Evolutionary conservation across 2,329 filamentous ascomycete species (phyloP).

Genomic region (Trichoderma sp.): DNA sequence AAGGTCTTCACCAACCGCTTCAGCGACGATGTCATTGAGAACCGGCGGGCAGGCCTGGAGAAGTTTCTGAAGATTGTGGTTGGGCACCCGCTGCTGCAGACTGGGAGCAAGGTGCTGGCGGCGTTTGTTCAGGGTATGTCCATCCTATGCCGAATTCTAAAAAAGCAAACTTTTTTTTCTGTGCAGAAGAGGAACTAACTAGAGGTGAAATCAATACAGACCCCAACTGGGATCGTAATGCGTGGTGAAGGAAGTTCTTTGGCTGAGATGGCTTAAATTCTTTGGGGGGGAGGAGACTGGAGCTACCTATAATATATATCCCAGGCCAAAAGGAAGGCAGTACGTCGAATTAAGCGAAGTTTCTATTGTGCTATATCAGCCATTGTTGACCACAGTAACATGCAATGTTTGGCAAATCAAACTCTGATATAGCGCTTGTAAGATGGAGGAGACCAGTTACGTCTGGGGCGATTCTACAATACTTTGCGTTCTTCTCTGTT

Average conservation of each 20-base stretch:
- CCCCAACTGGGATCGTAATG: conserved; percentile 88
- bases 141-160: not conserved
- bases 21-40: conserved; percentile 97
- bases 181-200: not conserved
- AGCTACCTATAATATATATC: not conserved
- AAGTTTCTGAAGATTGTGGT: conserved; percentile 97
- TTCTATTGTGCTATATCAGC: not conserved
- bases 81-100: conserved; percentile 93
- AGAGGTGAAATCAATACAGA: conserved; percentile 50
- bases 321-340: not conserved
- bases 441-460: not conserved
- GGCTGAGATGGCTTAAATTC: not conserved
- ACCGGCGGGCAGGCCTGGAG: conserved; percentile 86
- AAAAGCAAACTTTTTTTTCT: not conserved
- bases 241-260: conserved; percentile 65
- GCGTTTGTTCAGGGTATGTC: conserved; percentile 89
- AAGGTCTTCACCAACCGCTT: conserved; percentile 99
- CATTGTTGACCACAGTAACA: not conserved
- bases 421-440: not conserved
- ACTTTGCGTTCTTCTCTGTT: not conserved
- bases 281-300: not conserved
- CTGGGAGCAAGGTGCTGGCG: conserved; percentile 93
- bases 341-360: not conserved
- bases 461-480: not conserved
- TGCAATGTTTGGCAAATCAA: not conserved